Evolutionary conservation across 495 filamentous ascomycete species (phyloP).

Genomic region (Aspergillus asperescens): DNA sequence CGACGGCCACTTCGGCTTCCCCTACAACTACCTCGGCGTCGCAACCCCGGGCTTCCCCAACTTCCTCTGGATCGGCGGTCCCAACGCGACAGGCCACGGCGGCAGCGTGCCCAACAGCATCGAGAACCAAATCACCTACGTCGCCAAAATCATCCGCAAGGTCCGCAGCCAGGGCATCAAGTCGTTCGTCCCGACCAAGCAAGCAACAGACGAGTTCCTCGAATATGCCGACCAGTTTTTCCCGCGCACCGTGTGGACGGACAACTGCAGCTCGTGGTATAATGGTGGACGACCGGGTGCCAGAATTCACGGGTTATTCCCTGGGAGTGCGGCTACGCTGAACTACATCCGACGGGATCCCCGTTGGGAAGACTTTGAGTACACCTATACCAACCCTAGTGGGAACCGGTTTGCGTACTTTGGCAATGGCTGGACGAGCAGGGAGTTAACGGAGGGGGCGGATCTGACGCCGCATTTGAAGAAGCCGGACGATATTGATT

Average conservation of each 20-base stretch:
- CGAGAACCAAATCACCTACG: constrained; percentile 55
- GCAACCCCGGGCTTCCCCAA: constrained; percentile 63
- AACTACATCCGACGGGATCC: constrained; percentile 54
- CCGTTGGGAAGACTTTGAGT: constrained; percentile 71
- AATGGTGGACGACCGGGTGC: constrained; percentile 56
- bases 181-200: constrained; percentile 47
- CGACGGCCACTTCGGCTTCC: constrained; percentile 51
- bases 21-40: constrained; percentile 60
- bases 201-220: constrained; percentile 58
- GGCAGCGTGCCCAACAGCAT: constrained; percentile 48
- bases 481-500: constrained; percentile 39
- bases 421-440: constrained; percentile 51
- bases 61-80: constrained; percentile 49
- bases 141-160: constrained; percentile 61
- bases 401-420: constrained; percentile 55
- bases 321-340: constrained; percentile 55
- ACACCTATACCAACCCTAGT: constrained; percentile 44
- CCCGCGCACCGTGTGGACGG: constrained; percentile 53
- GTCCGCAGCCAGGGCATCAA: constrained; percentile 57
- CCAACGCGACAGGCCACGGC: constrained; percentile 44
- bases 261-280: constrained; percentile 66
- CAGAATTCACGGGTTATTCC: constrained; percentile 59
- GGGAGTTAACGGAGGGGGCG: constrained; percentile 31
- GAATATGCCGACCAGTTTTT: constrained; percentile 59
- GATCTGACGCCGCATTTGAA: constrained; percentile 49